Evolutionary conservation across 306 rosid genomes (phyloP).

Genomic region (Vigna angularis): DNA sequence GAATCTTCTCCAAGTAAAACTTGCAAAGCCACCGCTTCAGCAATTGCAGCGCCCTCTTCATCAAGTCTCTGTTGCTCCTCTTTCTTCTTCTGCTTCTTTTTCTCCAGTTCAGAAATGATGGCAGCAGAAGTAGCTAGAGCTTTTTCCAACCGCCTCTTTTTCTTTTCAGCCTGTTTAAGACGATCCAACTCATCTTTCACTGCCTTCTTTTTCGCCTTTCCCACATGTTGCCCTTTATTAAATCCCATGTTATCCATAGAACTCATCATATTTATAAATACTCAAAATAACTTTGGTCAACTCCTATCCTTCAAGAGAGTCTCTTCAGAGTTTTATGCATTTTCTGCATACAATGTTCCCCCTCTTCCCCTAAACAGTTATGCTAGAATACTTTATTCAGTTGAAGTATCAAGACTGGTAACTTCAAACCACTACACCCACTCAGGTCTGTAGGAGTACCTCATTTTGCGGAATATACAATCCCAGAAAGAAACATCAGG

Average conservation of each 20-base stretch:
- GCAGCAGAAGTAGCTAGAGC: constrained; percentile 99
- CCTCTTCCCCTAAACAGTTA: constrained; percentile 50
- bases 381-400: constrained; percentile 55
- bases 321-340: constrained; percentile 65
- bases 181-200: constrained; percentile 98
- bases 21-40: constrained; percentile 96
- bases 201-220: constrained; percentile 93
- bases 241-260: constrained; percentile 79
- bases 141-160: constrained; percentile 96
- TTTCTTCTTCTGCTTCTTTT: constrained; percentile 93
- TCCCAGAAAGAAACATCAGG: constrained; percentile 99
- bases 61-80: constrained; percentile 98
- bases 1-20: constrained; percentile 92
- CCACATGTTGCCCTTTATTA: constrained; percentile 85
- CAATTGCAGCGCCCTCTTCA: constrained; percentile 98
- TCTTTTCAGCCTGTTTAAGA: constrained; percentile 95
- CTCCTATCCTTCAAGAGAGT: constrained; percentile 54
- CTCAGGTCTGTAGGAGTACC: constrained; percentile 98
- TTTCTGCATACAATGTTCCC: constrained; percentile 53
- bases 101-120: constrained; percentile 94
- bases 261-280: constrained; percentile 52
- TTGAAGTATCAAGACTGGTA: constrained; percentile 51
- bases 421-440: constrained; percentile 82
- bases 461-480: constrained; percentile 93
- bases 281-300: constrained; percentile 42